These are phyloP conservation scores for Globisporangium cystogenes DNA, from an alignment of 352 stramenopile genomes.

Conservation along the genomic window DNA sequence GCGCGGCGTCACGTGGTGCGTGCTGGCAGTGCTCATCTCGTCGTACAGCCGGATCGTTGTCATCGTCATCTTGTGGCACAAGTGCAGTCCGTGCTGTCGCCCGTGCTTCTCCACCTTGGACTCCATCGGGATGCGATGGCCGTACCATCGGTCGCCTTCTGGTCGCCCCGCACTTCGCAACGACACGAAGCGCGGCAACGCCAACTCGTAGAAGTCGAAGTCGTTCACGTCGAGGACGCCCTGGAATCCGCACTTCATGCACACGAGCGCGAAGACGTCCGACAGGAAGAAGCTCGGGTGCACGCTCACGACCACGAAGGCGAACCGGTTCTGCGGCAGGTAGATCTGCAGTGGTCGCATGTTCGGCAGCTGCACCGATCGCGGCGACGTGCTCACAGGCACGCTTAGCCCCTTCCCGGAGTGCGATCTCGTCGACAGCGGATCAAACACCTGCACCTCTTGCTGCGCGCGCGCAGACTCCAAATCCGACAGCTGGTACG, in stretches of 20 bases:
- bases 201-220: conserved; percentile 83
- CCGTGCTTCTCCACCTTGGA: conserved; percentile 51
- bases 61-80: conserved; percentile 85
- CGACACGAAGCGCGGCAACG: conserved; percentile 80
- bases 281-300: conserved; percentile 46
- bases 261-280: conserved; percentile 75
- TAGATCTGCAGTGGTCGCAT: conserved; percentile 68
- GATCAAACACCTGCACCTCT: conserved; percentile 54
- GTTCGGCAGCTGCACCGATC: conserved; percentile 33
- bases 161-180: conserved; percentile 76
- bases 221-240: conserved; percentile 68
- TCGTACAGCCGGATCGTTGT: conserved; percentile 87
- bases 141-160: conserved; percentile 84
- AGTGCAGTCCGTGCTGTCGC: conserved; percentile 63
- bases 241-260: conserved; percentile 68
- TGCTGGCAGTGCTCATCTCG: conserved; percentile 78
- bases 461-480: conserved; percentile 50
- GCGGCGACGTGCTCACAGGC: conserved; percentile 27
- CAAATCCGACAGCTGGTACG: conserved; percentile 34
- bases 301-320: conserved; percentile 68
- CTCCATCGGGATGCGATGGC: conserved; percentile 58
- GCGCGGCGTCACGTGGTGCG: conserved; percentile 73
- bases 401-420: conserved; percentile 24
- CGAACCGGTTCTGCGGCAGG: conserved; percentile 82
- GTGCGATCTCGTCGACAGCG: conserved; percentile 55